Base-by-base conservation (phyloP, 192 early-diverging fungal species). In the Endogone sp. region DNA sequence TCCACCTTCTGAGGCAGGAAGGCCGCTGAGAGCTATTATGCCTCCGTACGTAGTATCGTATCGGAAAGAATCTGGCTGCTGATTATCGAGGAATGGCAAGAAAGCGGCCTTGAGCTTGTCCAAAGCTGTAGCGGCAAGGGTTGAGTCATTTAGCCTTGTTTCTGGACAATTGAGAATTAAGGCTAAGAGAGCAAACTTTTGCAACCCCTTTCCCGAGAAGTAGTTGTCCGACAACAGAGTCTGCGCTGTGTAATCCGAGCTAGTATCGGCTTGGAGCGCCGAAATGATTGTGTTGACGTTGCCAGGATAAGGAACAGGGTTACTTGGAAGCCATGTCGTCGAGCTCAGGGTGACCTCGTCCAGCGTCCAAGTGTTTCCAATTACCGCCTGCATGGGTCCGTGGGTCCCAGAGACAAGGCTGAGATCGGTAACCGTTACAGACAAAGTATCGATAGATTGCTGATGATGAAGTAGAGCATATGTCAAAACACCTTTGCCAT, bases 171-270 rank as follows among this genome's bases (percentile, higher is more conserved):
- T 78, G 9, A 78, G 64, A 3, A 73, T 60, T 32, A 78, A 32
- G n/a, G 76, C 71, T 3, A 78, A 26, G n/a, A 78, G 24, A 2
- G 76, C 76, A 62, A 66, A 70, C 28, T 78, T 78, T 55, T 78
- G 76, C 16, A 78, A 32, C 3, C 63, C 76, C 37, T 78, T 78
- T 64, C 76, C 76, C 22, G 76, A 78, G 29, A 78, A 78, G 56
- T 78, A 78, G 25, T 74, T 78, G 37, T 73, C 72, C 11, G 22
- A 58, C n/a, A 72, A 64, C 13, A 70, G 24, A 20, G 76, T 78
- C 26, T 78, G 58, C 6, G 30, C 3, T 3, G 63, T 59, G 68
- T 74, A 71, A 24, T 78, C 55, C 23, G 61, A 27, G 44, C 56
- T 22, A 10, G 70, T 63, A 30, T 78, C 76, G 2, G 64, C 25